phyloP scores from a whole-genome alignment of 2,329 filamentous ascomycete species.

The Fusarium caatingaense region DNA sequence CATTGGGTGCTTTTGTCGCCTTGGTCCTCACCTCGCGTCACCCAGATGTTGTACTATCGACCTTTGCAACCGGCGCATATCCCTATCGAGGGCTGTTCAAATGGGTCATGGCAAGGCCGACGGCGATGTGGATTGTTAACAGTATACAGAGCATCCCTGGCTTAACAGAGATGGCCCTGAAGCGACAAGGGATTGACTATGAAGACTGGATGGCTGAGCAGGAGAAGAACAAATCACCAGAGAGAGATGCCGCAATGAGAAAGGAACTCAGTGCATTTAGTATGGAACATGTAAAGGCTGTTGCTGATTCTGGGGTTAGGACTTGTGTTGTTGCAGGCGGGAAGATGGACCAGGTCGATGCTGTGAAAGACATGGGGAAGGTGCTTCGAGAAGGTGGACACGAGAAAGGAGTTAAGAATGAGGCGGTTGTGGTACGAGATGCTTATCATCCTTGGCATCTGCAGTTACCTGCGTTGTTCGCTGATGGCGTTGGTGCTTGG shows the following conservation, averaged over 20 bases:
- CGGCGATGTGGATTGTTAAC: not conserved
- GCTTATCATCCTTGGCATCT: conserved; percentile 35
- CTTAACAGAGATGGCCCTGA: conserved; percentile 2
- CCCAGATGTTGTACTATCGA: conserved; percentile 4
- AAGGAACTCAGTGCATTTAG: conserved; percentile 5
- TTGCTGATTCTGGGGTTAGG: conserved; percentile 17
- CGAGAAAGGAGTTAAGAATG: not conserved
- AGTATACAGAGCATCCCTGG: conserved; percentile 4
- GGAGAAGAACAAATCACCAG: conserved; percentile 19
- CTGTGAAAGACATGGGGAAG: conserved; percentile 11
- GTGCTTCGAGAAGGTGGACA: not conserved
- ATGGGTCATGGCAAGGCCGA: conserved; percentile 22
- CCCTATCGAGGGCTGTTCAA: conserved; percentile 21
- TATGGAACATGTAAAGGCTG: conserved; percentile 1
- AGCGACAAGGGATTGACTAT: conserved; percentile 23
- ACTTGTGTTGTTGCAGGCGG: conserved; percentile 26
- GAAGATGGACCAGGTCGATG: conserved; percentile 26
- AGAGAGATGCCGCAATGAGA: not conserved
- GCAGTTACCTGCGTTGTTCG: conserved; percentile 28
- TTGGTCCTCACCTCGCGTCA: conserved; percentile 9
- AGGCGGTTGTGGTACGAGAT: conserved; percentile 22
- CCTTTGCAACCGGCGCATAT: conserved; percentile 16
- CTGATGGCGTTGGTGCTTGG: conserved; percentile 23
- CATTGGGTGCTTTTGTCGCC: conserved; percentile 40
- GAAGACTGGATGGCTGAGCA: conserved; percentile 19